A percentile compares a stretch with the other conserved stretches of the same genome.
Conservation (phyloP, 495 filamentous ascomycete species). For the Podospora fimiseda region DNA sequence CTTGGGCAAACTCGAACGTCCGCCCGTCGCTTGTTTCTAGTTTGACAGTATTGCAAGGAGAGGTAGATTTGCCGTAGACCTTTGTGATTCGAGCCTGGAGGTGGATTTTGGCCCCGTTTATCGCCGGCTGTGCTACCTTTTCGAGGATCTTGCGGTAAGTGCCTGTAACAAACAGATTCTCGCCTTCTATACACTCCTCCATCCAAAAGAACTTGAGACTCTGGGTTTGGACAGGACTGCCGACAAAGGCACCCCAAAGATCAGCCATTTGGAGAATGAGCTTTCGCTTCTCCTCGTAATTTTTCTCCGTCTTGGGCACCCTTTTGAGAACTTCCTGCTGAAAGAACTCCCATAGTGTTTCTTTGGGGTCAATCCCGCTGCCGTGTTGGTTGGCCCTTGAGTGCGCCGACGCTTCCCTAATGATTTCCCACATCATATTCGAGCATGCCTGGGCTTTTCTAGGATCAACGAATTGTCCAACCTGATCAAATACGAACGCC, state of each 20-base stretch:
- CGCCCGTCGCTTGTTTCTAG: slow-evolving; percentile 52
- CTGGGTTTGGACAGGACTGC: slow-evolving; percentile 67
- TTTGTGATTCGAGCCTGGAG: slow-evolving; percentile 39
- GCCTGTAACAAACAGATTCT: slow-evolving; percentile 81
- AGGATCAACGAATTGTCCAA: slow-evolving; percentile 52
- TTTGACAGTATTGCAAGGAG: slow-evolving; percentile 35
- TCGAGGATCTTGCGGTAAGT: slow-evolving; percentile 76
- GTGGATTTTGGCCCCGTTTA: slow-evolving; percentile 56
- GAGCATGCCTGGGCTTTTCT: slow-evolving; percentile 48
- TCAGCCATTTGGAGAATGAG: slow-evolving; percentile 58
- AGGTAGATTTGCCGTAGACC: slow-evolving; percentile 42
- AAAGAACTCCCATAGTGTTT: slow-evolving; percentile 77
- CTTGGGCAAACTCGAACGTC: slow-evolving; percentile 63
- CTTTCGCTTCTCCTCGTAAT: slow-evolving; percentile 43
- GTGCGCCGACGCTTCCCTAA: slow-evolving; percentile 71
- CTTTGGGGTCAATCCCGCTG: slow-evolving; percentile 54
- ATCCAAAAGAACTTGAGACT: slow-evolving; percentile 90
- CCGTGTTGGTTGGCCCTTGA: slow-evolving; percentile 55
- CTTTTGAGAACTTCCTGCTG: slow-evolving; percentile 49
- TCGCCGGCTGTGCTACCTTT: slow-evolving; percentile 56
- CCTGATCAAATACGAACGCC: slow-evolving; percentile 54
- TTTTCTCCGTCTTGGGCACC: slow-evolving; percentile 42
- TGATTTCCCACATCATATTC: slow-evolving; percentile 68
- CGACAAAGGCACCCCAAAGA: slow-evolving; percentile 86
- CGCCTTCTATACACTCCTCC: slow-evolving; percentile 91